Evolutionary conservation across 352 stramenopile genomes (phyloP).

Genomic region (Phytophthora capsici): DNA sequence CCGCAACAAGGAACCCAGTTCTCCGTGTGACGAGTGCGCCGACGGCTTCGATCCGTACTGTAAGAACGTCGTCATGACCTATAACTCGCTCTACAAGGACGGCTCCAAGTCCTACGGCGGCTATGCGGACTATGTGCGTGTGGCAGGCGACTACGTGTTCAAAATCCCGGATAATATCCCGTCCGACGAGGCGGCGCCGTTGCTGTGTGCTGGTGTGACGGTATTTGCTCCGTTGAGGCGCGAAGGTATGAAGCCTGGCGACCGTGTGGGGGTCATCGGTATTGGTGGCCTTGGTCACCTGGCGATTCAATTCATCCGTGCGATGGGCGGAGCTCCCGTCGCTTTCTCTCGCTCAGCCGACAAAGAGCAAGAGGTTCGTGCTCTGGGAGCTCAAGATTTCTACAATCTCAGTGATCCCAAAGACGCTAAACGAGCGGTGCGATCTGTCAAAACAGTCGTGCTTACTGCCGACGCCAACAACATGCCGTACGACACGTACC

Average conservation of each 20-base stretch:
- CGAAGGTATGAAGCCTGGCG: slow-evolving; percentile 20
- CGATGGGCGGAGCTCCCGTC: slow-evolving; percentile 59
- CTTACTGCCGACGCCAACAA: slow-evolving; percentile 65
- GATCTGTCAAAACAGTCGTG: slow-evolving; percentile 62
- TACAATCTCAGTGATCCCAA: slow-evolving; percentile 38
- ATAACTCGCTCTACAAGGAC: slow-evolving; percentile 48
- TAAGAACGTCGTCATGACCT: slow-evolving; percentile 42
- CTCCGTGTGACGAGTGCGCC: not conserved
- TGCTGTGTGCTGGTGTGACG: slow-evolving; percentile 18
- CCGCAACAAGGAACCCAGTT: not conserved
- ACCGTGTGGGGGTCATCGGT: slow-evolving; percentile 74
- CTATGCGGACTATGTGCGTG: slow-evolving; percentile 73
- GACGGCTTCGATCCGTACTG: not conserved
- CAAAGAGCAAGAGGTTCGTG: slow-evolving; percentile 52
- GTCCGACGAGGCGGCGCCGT: slow-evolving; percentile 12
- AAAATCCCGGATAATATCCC: slow-evolving; percentile 27
- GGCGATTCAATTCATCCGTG: slow-evolving; percentile 74
- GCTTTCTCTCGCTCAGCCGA: slow-evolving; percentile 31
- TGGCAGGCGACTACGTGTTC: slow-evolving; percentile 62
- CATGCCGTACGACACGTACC: slow-evolving; percentile 46
- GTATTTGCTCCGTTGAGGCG: slow-evolving; percentile 15
- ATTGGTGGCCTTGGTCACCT: slow-evolving; percentile 84
- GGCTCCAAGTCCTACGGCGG: slow-evolving; percentile 49
- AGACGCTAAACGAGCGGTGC: slow-evolving; percentile 21
- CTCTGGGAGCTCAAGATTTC: slow-evolving; percentile 59